Evolutionary conservation across 2,329 filamentous ascomycete genomes (phyloP), one percentile per base, ranked within the genome.

Genomic region (Colletotrichum sidae): DNA sequence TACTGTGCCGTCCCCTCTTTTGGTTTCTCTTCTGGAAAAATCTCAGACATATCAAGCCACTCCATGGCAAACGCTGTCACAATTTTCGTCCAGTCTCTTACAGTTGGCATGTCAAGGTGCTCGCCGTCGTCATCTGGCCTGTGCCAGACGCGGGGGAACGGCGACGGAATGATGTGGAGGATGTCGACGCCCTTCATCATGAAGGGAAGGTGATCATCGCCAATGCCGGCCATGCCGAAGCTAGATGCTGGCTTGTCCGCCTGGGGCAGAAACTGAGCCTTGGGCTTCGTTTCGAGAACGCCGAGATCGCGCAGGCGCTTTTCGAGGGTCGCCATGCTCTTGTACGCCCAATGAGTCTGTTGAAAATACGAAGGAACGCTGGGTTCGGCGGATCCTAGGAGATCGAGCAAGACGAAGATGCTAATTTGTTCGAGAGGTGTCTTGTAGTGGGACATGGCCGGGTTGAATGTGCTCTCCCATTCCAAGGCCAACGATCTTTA

Each of bases 321-420:
- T 77, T 95, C 92, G 17, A 92, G 78, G 0, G 77, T 75, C 0
- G 90, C 88, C 77, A 95, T 84, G 61, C 84, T 82, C 70, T 86
- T 82, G 75, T 95, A 95, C 8, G 92, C 92, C 92, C 92, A 96
- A 73, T 95, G 92, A 0, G 92, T 95, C 1, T 89, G 91, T 69
- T 87, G 84, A 75, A 93, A 94, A 77, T 92, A 92, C 0, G 90
- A 92, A 1, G 88, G 89, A 3, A 95, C 83, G 0, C 67, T 78
- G 0, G 91, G 90, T 34, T 82, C 74, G 25, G 84, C 79, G 1
- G 86, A 76, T 1, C 92, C 92, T 1, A 95, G 84, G 8, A 95
- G 82, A 73, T 95, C 92, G 17, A 95, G 84, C 5, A 95, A 84
- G 12, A 94, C 83, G 73, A 94, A 94, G 4, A 95, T 80, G 45